Evolutionary conservation across 306 rosid genomes (phyloP).

Genomic region (Spatholobus suberectus): DNA sequence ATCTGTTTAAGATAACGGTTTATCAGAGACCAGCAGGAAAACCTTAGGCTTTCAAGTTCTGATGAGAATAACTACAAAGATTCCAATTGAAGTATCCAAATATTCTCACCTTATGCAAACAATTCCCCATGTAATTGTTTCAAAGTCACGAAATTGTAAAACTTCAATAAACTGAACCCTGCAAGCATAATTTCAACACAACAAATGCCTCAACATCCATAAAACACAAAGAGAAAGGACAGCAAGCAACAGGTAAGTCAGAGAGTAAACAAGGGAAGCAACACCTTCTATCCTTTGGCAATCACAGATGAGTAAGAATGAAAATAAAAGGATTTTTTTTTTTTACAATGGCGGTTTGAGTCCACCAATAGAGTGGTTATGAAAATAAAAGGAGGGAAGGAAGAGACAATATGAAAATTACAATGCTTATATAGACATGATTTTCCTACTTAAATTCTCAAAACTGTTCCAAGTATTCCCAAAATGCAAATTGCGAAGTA

Average conservation of each 20-base stretch:
- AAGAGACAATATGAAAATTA: neutral
- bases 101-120: constrained; percentile 59
- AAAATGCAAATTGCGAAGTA: neutral
- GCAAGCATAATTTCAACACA: constrained; percentile 42
- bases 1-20: constrained; percentile 1
- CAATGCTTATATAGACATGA: neutral
- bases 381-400: neutral
- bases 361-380: no score
- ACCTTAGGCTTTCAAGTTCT: neutral
- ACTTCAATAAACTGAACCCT: constrained; percentile 42
- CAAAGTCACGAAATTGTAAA: constrained; percentile 31
- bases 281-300: neutral
- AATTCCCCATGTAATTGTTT: constrained; percentile 70
- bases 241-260: constrained; percentile 15
- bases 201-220: constrained; percentile 19
- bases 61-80: neutral
- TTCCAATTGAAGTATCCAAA: neutral
- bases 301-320: neutral
- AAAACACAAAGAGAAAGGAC: neutral
- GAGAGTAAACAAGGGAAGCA: neutral
- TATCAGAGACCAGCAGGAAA: neutral
- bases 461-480: constrained; percentile 2
- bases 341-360: no score
- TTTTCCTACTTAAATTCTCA: constrained; percentile 1
- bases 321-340: neutral